Evolutionary conservation across 1,139 yeast species (phyloP).

Genomic region (Protomyces inouyei): DNA sequence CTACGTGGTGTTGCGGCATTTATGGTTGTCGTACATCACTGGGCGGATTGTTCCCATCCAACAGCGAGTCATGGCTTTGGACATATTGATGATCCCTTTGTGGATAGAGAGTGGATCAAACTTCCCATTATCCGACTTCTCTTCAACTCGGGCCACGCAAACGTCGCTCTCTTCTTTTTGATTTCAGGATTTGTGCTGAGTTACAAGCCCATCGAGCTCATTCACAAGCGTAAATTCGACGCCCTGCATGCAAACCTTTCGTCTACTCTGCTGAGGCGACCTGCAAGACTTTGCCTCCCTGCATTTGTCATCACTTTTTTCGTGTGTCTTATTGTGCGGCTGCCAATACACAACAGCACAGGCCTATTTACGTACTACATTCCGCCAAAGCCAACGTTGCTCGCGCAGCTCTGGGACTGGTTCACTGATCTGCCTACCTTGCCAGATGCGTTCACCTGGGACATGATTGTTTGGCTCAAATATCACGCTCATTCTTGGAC

Average conservation of each 20-base stretch:
- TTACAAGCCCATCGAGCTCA: constrained; percentile 15
- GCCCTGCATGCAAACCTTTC: constrained; percentile 12
- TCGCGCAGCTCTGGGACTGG: constrained; percentile 13
- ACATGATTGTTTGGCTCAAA: constrained; percentile 19
- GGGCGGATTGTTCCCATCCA: constrained; percentile 17
- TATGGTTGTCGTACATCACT: constrained; percentile 22
- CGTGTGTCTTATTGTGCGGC: constrained; percentile 4
- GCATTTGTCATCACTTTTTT: constrained; percentile 16
- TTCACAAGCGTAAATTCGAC: constrained; percentile 8
- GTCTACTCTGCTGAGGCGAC: constrained; percentile 8
- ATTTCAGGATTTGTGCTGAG: constrained; percentile 19
- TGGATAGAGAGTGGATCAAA: constrained; percentile 3
- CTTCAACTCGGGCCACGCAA: constrained; percentile 19
- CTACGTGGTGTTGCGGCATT: constrained; percentile 20
- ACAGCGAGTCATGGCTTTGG: constrained; percentile 18
- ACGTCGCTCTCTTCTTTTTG: constrained; percentile 20
- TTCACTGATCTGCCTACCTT: background rate
- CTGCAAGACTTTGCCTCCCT: constrained; percentile 7
- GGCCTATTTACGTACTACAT: background rate
- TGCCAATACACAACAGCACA: constrained; percentile 1
- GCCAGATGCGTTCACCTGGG: constrained; percentile 21
- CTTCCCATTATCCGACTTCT: constrained; percentile 16
- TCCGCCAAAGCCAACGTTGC: constrained; percentile 5
- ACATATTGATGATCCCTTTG: constrained; percentile 10
- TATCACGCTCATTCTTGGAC: constrained; percentile 25